phyloP scores from a whole-genome alignment of 2,329 filamentous ascomycete species.

The Talaromyces islandicus region DNA sequence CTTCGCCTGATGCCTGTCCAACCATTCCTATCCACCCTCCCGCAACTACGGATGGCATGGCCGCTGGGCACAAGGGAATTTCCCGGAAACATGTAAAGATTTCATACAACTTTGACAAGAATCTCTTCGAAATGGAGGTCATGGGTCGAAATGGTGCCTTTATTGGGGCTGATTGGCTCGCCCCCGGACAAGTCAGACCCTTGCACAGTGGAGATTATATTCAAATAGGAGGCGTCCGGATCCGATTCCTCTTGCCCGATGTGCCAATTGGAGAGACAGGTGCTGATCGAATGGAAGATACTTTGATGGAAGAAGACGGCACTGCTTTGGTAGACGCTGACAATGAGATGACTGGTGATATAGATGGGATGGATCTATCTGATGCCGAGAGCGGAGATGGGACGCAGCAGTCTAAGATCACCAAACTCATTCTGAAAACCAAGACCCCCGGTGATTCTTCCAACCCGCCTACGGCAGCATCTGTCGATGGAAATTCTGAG shows the following conservation, averaged over 20 bases:
- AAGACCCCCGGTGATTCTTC: slow-evolving; percentile 4
- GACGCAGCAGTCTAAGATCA: slow-evolving; percentile 15
- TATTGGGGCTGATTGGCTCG: slow-evolving; percentile 46
- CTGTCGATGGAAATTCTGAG: slow-evolving; percentile 26
- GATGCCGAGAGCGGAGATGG: slow-evolving; percentile 24
- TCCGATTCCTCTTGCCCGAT: slow-evolving; percentile 52
- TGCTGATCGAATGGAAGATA: slow-evolving; percentile 41
- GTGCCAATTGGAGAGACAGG: slow-evolving; percentile 44
- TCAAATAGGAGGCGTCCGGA: slow-evolving; percentile 52
- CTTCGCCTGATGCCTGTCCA: slow-evolving; percentile 48
- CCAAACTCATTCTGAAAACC: slow-evolving; percentile 12
- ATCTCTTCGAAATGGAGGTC: slow-evolving; percentile 54
- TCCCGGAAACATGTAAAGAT: slow-evolving; percentile 59
- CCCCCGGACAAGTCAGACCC: slow-evolving; percentile 40
- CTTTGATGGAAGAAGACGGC: slow-evolving; percentile 29
- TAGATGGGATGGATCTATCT: slow-evolving; percentile 10
- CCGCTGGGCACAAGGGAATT: slow-evolving; percentile 52
- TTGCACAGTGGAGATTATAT: slow-evolving; percentile 55
- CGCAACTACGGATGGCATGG: slow-evolving; percentile 37
- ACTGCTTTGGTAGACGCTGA: slow-evolving; percentile 21
- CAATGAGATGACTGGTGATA: slow-evolving; percentile 23
- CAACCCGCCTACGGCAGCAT: slow-evolving; percentile 20
- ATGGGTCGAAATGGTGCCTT: slow-evolving; percentile 55
- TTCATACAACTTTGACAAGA: slow-evolving; percentile 52
- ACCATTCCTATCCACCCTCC: slow-evolving; percentile 57